These are phyloP conservation scores for Adansonia digitata DNA, from an alignment of 345 rosid species.

Conservation along the genomic window DNA sequence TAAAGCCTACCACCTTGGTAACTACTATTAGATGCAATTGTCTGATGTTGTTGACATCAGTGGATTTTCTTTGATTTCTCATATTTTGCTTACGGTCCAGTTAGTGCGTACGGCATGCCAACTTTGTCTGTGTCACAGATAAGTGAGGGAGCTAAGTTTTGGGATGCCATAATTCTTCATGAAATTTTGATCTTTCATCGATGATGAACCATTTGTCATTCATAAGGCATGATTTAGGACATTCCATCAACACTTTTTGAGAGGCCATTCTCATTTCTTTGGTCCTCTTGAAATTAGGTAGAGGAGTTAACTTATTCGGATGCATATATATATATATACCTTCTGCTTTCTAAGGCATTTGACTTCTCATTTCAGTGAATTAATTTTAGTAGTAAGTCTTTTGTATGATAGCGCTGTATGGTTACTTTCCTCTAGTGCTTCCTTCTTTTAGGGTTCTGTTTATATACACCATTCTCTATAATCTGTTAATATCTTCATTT, in stretches of 20 bases:
- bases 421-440: not conserved
- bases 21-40: not conserved
- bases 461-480: not conserved
- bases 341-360: not conserved
- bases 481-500: not conserved
- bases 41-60: not conserved
- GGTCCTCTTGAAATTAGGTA: not conserved
- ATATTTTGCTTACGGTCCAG: not conserved
- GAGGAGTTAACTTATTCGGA: not conserved
- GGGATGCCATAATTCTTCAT: not conserved
- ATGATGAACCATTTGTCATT: constrained; percentile 3
- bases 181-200: not conserved
- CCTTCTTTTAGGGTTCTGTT: not conserved
- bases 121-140: not conserved
- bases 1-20: not conserved
- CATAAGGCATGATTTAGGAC: not conserved
- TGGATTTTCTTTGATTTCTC: not conserved
- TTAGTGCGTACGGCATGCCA: not conserved
- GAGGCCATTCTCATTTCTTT: not conserved
- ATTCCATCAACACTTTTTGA: not conserved
- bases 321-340: not conserved
- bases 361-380: not conserved
- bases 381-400: not conserved
- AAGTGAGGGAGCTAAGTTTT: not conserved
- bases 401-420: not conserved